Conservation (phyloP, 129 eudicot species). For the Heracleum sosnowskyi region DNA sequence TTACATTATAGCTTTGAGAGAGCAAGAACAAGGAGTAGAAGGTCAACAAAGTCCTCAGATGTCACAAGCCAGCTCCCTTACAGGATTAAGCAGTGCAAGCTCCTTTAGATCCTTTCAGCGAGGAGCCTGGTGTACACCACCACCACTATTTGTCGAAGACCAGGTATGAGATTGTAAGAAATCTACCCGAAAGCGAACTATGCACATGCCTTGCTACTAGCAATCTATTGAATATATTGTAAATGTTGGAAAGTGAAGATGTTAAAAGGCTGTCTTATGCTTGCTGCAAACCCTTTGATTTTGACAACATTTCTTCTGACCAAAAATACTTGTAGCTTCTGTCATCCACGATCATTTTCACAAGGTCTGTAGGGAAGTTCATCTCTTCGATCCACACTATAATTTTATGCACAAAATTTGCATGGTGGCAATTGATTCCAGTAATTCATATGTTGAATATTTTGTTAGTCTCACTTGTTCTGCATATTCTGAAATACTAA, state of each 20-base stretch:
- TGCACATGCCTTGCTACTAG: not conserved
- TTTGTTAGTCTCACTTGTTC: not conserved
- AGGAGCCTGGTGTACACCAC: constrained; percentile 99
- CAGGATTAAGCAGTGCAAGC: constrained; percentile 92
- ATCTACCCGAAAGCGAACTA: not conserved
- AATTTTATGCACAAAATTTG: not conserved
- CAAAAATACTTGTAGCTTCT: not conserved
- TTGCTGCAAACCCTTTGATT: not conserved
- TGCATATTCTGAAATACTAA: not conserved
- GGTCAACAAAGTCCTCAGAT: constrained; percentile 96
- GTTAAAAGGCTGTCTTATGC: not conserved
- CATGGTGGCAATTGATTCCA: not conserved
- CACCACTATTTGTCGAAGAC: constrained; percentile 87
- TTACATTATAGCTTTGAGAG: constrained; percentile 87
- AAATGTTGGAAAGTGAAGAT: not conserved
- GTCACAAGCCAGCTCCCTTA: constrained; percentile 90
- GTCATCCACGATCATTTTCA: not conserved
- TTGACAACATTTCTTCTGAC: not conserved
- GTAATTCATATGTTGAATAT: not conserved
- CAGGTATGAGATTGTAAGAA: constrained; percentile 43
- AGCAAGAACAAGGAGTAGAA: constrained; percentile 78
- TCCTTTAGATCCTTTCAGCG: constrained; percentile 84
- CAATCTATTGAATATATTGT: not conserved
- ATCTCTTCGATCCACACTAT: not conserved
- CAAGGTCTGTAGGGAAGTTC: not conserved